Percentiles rank a stretch among this genome's conserved stretches.
These are phyloP conservation scores for Trichosporon asahii DNA, from an alignment of 1,284 basidiomycete genomes.

Conservation along the genomic window DNA sequence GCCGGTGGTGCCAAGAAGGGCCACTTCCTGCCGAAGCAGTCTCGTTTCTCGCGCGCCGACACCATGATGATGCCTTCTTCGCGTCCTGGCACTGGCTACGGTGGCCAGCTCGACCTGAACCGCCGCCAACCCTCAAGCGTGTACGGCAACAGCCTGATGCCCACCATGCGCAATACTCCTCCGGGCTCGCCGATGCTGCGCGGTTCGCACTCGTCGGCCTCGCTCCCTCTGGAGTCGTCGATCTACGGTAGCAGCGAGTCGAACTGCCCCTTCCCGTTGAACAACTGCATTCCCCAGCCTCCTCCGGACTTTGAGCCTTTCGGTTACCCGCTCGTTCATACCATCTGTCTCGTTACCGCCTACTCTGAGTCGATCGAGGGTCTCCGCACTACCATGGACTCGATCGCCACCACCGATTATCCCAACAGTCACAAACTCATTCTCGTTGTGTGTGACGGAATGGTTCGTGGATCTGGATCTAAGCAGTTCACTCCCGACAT, in stretches of 20 bases:
- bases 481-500: conserved; percentile 88
- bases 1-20: conserved; percentile 31
- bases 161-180: conserved; percentile 57
- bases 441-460: conserved; percentile 93
- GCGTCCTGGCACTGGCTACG: conserved; percentile 71
- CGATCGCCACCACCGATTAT: conserved; percentile 96
- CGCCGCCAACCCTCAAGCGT: conserved; percentile 42
- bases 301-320: conserved; percentile 88
- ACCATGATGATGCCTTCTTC: conserved; percentile 60
- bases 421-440: conserved; percentile 97
- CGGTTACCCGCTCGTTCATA: conserved; percentile 90
- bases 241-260: conserved; percentile 35
- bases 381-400: conserved; percentile 93
- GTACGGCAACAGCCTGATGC: conserved; percentile 46
- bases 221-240: conserved; percentile 56
- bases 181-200: conserved; percentile 72
- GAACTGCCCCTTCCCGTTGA: conserved; percentile 77
- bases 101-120: conserved; percentile 42
- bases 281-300: conserved; percentile 89
- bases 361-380: conserved; percentile 98
- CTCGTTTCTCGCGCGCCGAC: conserved; percentile 77
- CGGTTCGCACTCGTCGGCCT: conserved; percentile 77
- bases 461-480: conserved; percentile 91
- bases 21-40: conserved; percentile 72
- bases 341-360: conserved; percentile 94